Evolutionary conservation across 305 asterid species (phyloP).

Genomic region (Plantago coronopus): DNA sequence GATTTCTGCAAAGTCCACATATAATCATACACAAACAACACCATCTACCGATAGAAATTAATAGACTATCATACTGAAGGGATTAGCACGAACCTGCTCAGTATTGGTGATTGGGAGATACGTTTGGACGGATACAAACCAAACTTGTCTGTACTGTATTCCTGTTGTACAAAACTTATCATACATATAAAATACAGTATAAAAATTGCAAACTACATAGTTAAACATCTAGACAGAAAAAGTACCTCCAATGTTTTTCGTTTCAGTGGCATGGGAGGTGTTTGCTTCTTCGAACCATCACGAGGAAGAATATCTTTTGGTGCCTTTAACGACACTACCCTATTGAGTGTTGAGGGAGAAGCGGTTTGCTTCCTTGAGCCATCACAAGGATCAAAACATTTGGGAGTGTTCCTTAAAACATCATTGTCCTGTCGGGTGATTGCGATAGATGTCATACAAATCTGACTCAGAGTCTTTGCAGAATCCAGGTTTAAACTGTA

Average conservation of each 20-base stretch:
- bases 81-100: slow-evolving; percentile 47
- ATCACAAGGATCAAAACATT: slow-evolving; percentile 25
- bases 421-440: slow-evolving; percentile 31
- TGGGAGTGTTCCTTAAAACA: slow-evolving; percentile 26
- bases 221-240: slow-evolving; percentile 17
- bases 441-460: slow-evolving; percentile 34
- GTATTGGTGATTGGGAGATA: slow-evolving; percentile 34
- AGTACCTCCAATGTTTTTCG: slow-evolving; percentile 43
- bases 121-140: slow-evolving; percentile 62
- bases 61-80: slow-evolving; percentile 19
- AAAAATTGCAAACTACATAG: neutral
- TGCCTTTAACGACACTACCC: slow-evolving; percentile 33
- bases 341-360: slow-evolving; percentile 40
- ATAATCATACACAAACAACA: slow-evolving; percentile 21
- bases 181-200: slow-evolving; percentile 15
- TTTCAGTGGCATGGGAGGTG: slow-evolving; percentile 25
- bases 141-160: slow-evolving; percentile 26
- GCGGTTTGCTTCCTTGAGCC: slow-evolving; percentile 35
- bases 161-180: slow-evolving; percentile 33
- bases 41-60: slow-evolving; percentile 11
- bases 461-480: slow-evolving; percentile 31
- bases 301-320: slow-evolving; percentile 40
- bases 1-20: slow-evolving; percentile 43
- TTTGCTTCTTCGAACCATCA: neutral
- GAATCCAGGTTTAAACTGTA: slow-evolving; percentile 41